Base-by-base conservation (phyloP, 1,284 basidiomycete genomes). In the Ustilago esculenta region DNA sequence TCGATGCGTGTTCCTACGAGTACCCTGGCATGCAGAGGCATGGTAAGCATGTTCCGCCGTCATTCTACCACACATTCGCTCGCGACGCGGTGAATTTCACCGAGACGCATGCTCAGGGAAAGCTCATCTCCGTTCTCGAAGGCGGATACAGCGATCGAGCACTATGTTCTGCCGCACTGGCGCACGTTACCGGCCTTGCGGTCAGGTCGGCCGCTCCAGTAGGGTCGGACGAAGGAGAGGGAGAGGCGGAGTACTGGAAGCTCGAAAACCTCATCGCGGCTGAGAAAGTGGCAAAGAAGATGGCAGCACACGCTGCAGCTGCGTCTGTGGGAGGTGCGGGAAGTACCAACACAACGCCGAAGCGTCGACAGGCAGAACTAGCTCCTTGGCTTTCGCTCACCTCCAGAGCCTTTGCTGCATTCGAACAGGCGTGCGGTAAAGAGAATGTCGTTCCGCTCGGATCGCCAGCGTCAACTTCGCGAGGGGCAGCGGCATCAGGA, bases 1-100 rank as follows among this genome's bases (percentile, higher is more conserved):
- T 98, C 83, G 95, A 98, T 73, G 94, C 94, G 0, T 92, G 90
- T 59, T 90, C 94, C 76, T 92, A 97, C 81, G 94, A 98, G 79
- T 89, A 91, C 69, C 84, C 88, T 4, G 90, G 89, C 6, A 98
- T 98, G 95, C 92, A 92, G 40, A 85, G 95, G 8, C 95, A 98
- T 81, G 87, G 88, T 42, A 89, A 93, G n/a, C 89, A 90, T 64
- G 93, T 98, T 0, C 95, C 95, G 0, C 86, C 88, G 0, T 87
- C 88, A 0, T 97, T 97, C 84, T 98, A 92, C 81, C 85, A 90
- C 73, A 89, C 87, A 5, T 96, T 97, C 75, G 90, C 92, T 0
- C 85, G 84, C 3, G 92, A 96, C 75, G 87, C 88, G 0, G 85
- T 87, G 34, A 76, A 67, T 0, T 87, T 98, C 52, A 89, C 91